Conservation (phyloP, 208 protist species). For the Kentomonas sorsogonicus region DNA sequence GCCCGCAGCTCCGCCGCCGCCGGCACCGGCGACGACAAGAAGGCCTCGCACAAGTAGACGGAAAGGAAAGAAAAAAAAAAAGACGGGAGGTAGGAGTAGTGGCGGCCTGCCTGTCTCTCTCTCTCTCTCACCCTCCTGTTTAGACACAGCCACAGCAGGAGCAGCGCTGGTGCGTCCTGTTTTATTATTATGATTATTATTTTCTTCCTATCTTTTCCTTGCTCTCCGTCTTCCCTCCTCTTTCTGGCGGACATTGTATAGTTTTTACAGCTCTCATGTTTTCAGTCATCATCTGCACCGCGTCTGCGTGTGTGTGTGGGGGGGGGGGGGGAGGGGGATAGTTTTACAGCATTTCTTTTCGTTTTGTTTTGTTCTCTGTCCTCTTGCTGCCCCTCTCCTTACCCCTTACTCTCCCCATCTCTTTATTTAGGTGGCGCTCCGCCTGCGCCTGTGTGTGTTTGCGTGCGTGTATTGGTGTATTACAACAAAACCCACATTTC, state of each 20-base stretch:
- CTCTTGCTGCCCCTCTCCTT: not conserved
- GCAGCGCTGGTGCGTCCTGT: not conserved
- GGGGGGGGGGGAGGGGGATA: not conserved
- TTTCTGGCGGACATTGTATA: not conserved
- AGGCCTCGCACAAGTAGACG: not conserved
- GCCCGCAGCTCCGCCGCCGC: not conserved
- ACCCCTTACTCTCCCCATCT: not conserved
- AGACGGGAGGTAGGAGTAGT: not conserved
- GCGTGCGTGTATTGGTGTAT: too few species aligned
- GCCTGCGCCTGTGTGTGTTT: not conserved
- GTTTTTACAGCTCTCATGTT: not conserved
- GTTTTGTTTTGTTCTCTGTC: not conserved
- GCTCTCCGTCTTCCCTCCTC: not conserved
- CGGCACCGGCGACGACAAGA: not conserved
- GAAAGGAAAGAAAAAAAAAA: not conserved
- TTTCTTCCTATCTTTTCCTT: constrained; percentile 17
- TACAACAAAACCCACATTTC: too few species aligned
- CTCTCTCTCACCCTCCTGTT: not conserved
- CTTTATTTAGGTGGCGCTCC: not conserved
- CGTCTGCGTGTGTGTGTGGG: not conserved
- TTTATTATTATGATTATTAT: not conserved
- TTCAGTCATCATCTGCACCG: not conserved
- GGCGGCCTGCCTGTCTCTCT: not conserved
- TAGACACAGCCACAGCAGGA: not conserved
- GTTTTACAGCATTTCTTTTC: constrained; percentile 17